Evolutionary conservation across 768 basidiomycete species (phyloP).

Genomic region (Pisolithus microcarpus): DNA sequence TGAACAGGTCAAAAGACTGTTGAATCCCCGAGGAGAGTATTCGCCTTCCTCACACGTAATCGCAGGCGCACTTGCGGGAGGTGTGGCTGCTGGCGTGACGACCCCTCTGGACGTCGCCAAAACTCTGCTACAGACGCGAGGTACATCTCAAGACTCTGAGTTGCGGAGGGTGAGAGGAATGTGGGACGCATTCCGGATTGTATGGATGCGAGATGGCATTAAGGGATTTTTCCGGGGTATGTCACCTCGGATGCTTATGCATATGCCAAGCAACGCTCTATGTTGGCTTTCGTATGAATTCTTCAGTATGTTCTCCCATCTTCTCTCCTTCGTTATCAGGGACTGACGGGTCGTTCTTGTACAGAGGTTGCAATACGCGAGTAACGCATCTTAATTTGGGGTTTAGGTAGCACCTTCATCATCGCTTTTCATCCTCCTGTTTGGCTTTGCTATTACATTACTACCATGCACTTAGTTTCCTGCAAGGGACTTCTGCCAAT

Average conservation of each 20-base stretch:
- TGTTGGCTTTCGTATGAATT: constrained; percentile 99
- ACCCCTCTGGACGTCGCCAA: constrained; percentile 98
- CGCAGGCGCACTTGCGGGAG: constrained; percentile 90
- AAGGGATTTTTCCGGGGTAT: constrained; percentile 84
- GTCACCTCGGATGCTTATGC: constrained; percentile 86
- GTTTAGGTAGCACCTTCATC: not conserved
- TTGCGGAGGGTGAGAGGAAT: constrained; percentile 83
- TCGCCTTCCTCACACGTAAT: constrained; percentile 90
- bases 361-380: constrained; percentile 61
- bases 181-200: constrained; percentile 81
- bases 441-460: constrained; percentile 10
- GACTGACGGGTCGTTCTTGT: constrained; percentile 9
- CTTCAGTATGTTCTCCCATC: constrained; percentile 68
- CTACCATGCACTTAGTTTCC: constrained; percentile 4
- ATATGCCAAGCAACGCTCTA: constrained; percentile 94
- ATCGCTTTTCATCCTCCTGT: not conserved
- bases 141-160: constrained; percentile 76
- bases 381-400: constrained; percentile 10
- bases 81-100: constrained; percentile 89
- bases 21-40: constrained; percentile 84
- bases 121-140: constrained; percentile 92
- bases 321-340: not conserved
- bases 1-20: constrained; percentile 78
- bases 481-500: not conserved
- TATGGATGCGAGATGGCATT: constrained; percentile 78